Evolutionary conservation across 495 filamentous ascomycete species (phyloP), one percentile per base, ranked within the genome.

Genomic region (Aspergillus carlsbadensis): DNA sequence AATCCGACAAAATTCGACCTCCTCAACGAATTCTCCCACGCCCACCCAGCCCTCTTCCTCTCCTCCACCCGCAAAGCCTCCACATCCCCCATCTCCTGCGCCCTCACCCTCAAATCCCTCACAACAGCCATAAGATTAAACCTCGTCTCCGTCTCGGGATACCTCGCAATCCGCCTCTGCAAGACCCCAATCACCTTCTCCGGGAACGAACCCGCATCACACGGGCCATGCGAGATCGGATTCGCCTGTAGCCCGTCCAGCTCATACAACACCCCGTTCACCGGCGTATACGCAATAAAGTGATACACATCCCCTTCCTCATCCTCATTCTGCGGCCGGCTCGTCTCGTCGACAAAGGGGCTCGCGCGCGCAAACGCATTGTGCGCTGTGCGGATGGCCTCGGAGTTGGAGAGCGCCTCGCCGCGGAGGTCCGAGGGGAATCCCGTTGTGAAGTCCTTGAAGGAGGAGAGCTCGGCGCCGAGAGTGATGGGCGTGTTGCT

Each of bases 1-100:
- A 99, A 96, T 0, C 92, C 95, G 15, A 99, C 87, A 73, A 99
- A 98, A 67, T 99, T 99, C 71, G 94, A 93, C 64, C 89, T 73
- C 55, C 94, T 73, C 67, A 99, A 76, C 24, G 92, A 90, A 74
- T 99, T 98, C 83, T 99, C 94, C 85, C 92, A 98, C 64, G 82
- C 81, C 95, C 94, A 99, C 29, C 82, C 89, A 49, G 76, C 79
- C 52, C 94, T 75, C 84, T 96, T 96, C 69, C 80, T 73, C 80
- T 92, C 86, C 82, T 98, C 92, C 53, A 86, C 76, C 63, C 84
- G 79, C 63, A 98, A 69, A 67, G 81, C 71, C 71, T 96, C 93
- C 48, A 63, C 58, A 72, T 99, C 94, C 15, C 93, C 94, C 52
- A 92, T 79, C 77, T 94, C 91, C 40, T 81, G 70, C 51, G 95